Percentiles rank a stretch among this genome's conserved stretches.
Evolutionary conservation across 2,329 filamentous ascomycete species (phyloP).

Genomic region (Botrytis fabae): DNA sequence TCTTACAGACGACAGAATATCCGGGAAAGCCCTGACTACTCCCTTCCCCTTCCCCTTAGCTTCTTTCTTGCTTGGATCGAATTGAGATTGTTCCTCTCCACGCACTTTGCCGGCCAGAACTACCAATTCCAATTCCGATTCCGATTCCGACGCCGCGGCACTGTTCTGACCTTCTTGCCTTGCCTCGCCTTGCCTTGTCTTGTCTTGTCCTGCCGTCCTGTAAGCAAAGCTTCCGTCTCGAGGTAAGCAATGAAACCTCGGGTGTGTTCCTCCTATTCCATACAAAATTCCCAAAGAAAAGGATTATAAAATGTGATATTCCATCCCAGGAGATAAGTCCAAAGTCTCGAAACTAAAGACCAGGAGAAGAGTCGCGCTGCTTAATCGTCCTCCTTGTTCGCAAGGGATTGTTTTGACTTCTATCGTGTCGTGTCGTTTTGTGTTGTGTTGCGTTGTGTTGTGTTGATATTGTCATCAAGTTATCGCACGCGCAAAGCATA

Average conservation of each 20-base stretch:
- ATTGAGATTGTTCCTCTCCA: neutral
- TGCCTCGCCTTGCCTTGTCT: neutral
- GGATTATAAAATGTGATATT: neutral
- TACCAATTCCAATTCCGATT: neutral
- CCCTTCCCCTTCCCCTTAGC: neutral
- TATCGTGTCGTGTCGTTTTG: too few relatives aligned
- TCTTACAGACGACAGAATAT: constrained; percentile 16
- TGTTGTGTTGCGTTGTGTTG: neutral
- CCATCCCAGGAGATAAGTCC: neutral
- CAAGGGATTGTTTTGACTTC: neutral
- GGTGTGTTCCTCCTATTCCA: neutral
- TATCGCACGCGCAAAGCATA: constrained; percentile 9
- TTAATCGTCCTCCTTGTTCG: neutral
- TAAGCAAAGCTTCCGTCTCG: constrained; percentile 11
- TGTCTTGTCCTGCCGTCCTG: neutral
- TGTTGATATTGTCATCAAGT: neutral
- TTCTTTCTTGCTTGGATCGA: constrained; percentile 6
- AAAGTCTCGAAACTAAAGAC: neutral
- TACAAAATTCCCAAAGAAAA: neutral
- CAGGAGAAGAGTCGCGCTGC: too few relatives aligned
- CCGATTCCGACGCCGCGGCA: neutral
- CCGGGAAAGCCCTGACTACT: constrained; percentile 16
- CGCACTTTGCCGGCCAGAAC: neutral
- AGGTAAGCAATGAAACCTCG: constrained; percentile 9
- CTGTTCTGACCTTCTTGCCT: neutral